phyloP scores from a whole-genome alignment of 1,284 basidiomycete species.

The Boletus coffeatus region DNA sequence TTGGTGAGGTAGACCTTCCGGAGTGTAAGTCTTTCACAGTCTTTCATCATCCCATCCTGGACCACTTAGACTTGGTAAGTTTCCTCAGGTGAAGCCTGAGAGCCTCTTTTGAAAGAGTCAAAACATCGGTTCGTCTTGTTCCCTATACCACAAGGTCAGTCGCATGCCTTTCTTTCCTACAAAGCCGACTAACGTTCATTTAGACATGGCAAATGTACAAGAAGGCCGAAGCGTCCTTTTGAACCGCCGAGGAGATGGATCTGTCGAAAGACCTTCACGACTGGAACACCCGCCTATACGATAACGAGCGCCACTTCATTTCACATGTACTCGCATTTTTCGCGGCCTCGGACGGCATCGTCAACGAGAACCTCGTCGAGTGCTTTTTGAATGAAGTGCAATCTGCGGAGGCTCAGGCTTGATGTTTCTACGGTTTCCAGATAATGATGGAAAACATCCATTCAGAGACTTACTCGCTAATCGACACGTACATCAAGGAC shows the following conservation, averaged over 20 bases:
- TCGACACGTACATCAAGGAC: slow-evolving; percentile 98
- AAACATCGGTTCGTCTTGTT: slow-evolving; percentile 86
- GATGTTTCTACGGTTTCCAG: slow-evolving; percentile 99
- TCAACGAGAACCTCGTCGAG: slow-evolving; percentile 96
- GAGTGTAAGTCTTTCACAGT: slow-evolving; percentile 42
- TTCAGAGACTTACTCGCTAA: slow-evolving; percentile 97
- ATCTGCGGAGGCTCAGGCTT: slow-evolving; percentile 88
- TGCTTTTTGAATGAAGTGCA: slow-evolving; percentile 95
- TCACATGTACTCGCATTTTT: slow-evolving; percentile 97
- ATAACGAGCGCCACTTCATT: slow-evolving; percentile 93
- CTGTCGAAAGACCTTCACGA: slow-evolving; percentile 90
- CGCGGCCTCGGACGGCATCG: slow-evolving; percentile 95
- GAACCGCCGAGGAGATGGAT: slow-evolving; percentile 99
- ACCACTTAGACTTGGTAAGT: background rate
- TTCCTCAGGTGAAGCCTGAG: slow-evolving; percentile 56
- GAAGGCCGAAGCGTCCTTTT: slow-evolving; percentile 89
- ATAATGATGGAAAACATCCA: slow-evolving; percentile 99
- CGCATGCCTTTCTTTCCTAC: background rate
- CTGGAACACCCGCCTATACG: slow-evolving; percentile 91
- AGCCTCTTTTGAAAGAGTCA: slow-evolving; percentile 80
- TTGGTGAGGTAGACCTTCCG: slow-evolving; percentile 61
- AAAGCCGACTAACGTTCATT: background rate
- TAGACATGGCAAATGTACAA: slow-evolving; percentile 99
- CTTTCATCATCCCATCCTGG: fast-evolving
- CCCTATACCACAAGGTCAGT: slow-evolving; percentile 86